phyloP scores from a whole-genome alignment of 176 grass and related monocot species.

The Leersia perrieri region DNA sequence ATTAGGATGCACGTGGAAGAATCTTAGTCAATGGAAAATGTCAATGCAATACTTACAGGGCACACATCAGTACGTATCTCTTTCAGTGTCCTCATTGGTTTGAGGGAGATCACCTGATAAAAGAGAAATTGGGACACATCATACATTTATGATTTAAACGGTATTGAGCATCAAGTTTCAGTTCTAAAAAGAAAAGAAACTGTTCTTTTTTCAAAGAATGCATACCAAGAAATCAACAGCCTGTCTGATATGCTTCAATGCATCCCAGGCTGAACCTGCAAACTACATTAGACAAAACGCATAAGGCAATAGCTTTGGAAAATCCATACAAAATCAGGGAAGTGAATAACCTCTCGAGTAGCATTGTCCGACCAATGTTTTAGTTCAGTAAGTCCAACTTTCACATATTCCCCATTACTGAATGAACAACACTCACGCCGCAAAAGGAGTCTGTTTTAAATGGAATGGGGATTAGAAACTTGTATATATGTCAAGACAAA shows the following conservation, averaged over 20 bases:
- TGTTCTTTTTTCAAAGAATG: conserved; percentile 16
- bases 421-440: conserved; percentile 87
- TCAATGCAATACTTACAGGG: conserved; percentile 56
- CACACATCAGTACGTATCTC: conserved; percentile 88
- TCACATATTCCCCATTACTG: conserved; percentile 89
- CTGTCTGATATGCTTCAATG: conserved; percentile 79
- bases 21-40: conserved; percentile 9
- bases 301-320: conserved; percentile 34
- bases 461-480: conserved; percentile 23
- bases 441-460: conserved; percentile 64
- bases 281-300: conserved; percentile 53
- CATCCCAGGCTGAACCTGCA: conserved; percentile 73
- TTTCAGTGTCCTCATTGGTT: conserved; percentile 71
- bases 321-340: conserved; percentile 24
- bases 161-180: conserved; percentile 9
- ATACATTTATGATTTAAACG: conserved; percentile 11
- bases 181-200: background rate
- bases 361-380: conserved; percentile 76
- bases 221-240: conserved; percentile 88
- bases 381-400: conserved; percentile 74
- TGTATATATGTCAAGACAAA: conserved; percentile 21
- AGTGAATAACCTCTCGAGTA: conserved; percentile 67
- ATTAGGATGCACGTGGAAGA: conserved; percentile 19
- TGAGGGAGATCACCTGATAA: conserved; percentile 78
- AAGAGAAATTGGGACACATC: background rate